phyloP scores from a whole-genome alignment of 768 basidiomycete genomes.

The Mycena maculata region DNA sequence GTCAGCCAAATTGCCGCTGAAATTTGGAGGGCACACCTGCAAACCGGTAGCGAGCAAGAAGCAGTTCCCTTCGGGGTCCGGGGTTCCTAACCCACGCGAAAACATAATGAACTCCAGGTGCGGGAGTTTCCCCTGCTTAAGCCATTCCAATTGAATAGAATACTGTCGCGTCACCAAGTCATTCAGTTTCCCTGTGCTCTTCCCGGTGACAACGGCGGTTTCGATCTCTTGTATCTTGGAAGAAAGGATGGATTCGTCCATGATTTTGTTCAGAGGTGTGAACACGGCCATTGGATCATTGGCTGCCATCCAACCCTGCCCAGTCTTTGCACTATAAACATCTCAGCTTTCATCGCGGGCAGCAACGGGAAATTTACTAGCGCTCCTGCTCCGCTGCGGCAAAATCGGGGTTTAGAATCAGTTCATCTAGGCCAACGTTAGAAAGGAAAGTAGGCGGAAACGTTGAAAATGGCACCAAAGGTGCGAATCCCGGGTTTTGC shows the following conservation, averaged over 20 bases:
- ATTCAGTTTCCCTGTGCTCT: not conserved
- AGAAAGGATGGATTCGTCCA: not conserved
- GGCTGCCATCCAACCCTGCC: slow-evolving; percentile 19
- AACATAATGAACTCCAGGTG: slow-evolving; percentile 21
- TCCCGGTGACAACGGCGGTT: not conserved
- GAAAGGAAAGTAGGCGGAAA: not conserved
- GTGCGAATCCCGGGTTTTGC: slow-evolving; percentile 10
- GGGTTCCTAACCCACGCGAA: not conserved
- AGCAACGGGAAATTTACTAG: not conserved
- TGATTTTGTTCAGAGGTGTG: slow-evolving; percentile 14
- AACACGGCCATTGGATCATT: slow-evolving; percentile 4
- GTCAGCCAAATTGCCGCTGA: not conserved
- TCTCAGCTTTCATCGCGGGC: not conserved
- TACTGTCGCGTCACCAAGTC: not conserved
- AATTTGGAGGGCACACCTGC: not conserved
- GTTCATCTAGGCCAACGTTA: slow-evolving; percentile 7
- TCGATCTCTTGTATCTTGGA: slow-evolving; percentile 5
- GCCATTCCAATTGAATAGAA: slow-evolving; percentile 20
- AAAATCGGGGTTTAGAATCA: slow-evolving; percentile 13
- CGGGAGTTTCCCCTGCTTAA: not conserved
- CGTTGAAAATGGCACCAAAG: slow-evolving; percentile 2
- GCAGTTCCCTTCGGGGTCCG: slow-evolving; percentile 3
- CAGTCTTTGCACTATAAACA: slow-evolving; percentile 5
- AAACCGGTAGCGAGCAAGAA: slow-evolving; percentile 8
- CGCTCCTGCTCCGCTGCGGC: slow-evolving; percentile 14